These are phyloP conservation scores for Exophiala xenobiotica DNA, from an alignment of 2,329 filamentous ascomycete genomes.

Conservation along the genomic window DNA sequence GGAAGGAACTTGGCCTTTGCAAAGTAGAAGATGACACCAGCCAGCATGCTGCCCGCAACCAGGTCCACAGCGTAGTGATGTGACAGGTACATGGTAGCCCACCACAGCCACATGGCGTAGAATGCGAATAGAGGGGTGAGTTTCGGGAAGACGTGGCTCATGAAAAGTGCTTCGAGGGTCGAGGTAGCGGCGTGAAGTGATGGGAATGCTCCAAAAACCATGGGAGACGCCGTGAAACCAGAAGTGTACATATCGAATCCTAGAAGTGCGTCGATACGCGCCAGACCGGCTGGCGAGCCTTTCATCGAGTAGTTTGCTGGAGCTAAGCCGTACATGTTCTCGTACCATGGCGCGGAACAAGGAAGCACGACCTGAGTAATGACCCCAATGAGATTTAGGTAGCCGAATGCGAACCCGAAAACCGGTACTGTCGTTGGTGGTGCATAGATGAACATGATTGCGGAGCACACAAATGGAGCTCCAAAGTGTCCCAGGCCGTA, in stretches of 20 bases:
- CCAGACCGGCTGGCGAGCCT: slow-evolving; percentile 84
- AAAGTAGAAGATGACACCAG: slow-evolving; percentile 77
- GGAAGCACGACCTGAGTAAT: slow-evolving; percentile 87
- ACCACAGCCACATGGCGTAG: slow-evolving; percentile 94
- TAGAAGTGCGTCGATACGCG: slow-evolving; percentile 84
- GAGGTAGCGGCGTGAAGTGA: slow-evolving; percentile 88
- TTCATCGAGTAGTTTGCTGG: slow-evolving; percentile 90
- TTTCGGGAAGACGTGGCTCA: slow-evolving; percentile 87
- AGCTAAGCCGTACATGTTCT: slow-evolving; percentile 85
- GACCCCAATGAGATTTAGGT: slow-evolving; percentile 86
- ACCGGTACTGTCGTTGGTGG: slow-evolving; percentile 81
- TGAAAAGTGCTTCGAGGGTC: slow-evolving; percentile 85
- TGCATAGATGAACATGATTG: slow-evolving; percentile 81
- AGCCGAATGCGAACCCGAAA: slow-evolving; percentile 84
- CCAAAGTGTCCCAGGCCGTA: slow-evolving; percentile 91
- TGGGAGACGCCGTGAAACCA: slow-evolving; percentile 81
- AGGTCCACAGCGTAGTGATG: slow-evolving; percentile 96
- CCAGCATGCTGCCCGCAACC: slow-evolving; percentile 77
- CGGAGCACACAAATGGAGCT: slow-evolving; percentile 74
- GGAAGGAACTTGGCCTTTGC: slow-evolving; percentile 79
- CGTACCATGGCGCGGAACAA: slow-evolving; percentile 95
- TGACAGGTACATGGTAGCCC: slow-evolving; percentile 96
- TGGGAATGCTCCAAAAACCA: slow-evolving; percentile 94
- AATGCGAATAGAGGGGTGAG: slow-evolving; percentile 75
- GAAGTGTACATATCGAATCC: slow-evolving; percentile 92